Evolutionary conservation across 1,139 yeast genomes (phyloP), one percentile per base, ranked within the genome.

Genomic region (Pichia sp.): DNA sequence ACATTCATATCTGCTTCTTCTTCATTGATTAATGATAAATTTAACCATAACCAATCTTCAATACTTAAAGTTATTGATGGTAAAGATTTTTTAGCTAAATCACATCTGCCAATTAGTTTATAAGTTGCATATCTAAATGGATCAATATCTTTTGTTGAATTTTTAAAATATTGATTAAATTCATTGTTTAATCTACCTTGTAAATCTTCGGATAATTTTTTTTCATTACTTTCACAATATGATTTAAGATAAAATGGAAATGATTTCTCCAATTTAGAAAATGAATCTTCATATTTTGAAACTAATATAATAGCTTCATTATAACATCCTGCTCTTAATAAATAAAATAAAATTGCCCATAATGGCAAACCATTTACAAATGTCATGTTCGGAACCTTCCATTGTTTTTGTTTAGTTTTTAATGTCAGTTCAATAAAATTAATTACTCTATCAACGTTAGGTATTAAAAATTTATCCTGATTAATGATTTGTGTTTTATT

Each of bases 31-130:
- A 90, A 71, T 59, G 82, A 76, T 47, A 92, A 73, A 64, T 92
- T 97, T 61, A 86, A 78, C 99, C 98, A 92, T 45, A 90, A 65
- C 98, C 98, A 92, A 65, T 92, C 98, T 63, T 92, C 98, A 43
- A 90, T 78, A 49, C 95, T 86, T 39, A 81, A 67, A 37, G 90
- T 80, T 40, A 92, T 82, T 27, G 74, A 70, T 3, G 96, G 94
- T 44, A 90, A 73, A n/a, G 79, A 73, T 59, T 86, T 87, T 56
- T 82, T 78, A 9, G 81, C 70, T 51, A 85, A 68, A 55, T 89
- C 96, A 63, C 97, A 89, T 62, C 95, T 82, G 9, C 98, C 98
- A 50, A 92, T 75, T 31, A 92, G 75, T 65, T 92, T 92, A 69
- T 87, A 94, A 6, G 89, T 82, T 0, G 96, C 94, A 60, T 82